Evolutionary conservation across 768 basidiomycete species (phyloP), one percentile per base, ranked within the genome.

Genomic region (Candolleomyces aberdarensis): DNA sequence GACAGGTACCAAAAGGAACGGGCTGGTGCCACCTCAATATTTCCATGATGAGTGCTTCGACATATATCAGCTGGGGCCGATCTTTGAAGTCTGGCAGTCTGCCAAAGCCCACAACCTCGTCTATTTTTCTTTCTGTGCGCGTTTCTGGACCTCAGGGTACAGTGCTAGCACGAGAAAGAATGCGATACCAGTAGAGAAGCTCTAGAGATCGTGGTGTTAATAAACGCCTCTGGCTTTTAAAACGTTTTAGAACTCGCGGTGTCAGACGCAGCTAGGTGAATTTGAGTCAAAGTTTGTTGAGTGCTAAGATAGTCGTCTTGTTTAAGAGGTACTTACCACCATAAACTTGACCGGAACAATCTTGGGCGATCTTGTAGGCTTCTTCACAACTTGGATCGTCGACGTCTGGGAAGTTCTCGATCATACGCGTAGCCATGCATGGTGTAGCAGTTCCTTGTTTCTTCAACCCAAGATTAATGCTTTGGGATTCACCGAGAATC

Each of bases 101-200:
- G 9, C 59, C 66, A 5, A 46, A 43, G 3, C 70, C 70, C 0
- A 71, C 62, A 5, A 71, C 65, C 3, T 46, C 19, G 51, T 71
- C 70, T 5, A 71, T 46, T 59, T 46, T 59, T 71, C 69, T 3
- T 39, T 22, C 43, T 68, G 64, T 11, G 64, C 69, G 40, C 68
- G 69, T 56, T 59, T 66, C 62, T 74, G 73, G 0, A 74, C 70
- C 0, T 76, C 75, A 1, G 75, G 77, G 62, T 77, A 65, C 72
- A 78, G 1, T 7, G 8, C 6, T 11, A 36, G 36, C 6, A 11
- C 36, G 11, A 36, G 36, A 36, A 36, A 36, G 36, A 36, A 36
- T 36, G 8, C 36, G 8, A 36, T 36, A 7, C 36, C 36, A 36
- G 11, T 36, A 11, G 36, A 36, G 36, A 36, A 36, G 36, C 36